Percentiles rank a stretch among this genome's conserved stretches.
These are phyloP conservation scores for Phyllosticta ampelicida DNA, from an alignment of 2,329 filamentous ascomycete species.

Conservation along the genomic window DNA sequence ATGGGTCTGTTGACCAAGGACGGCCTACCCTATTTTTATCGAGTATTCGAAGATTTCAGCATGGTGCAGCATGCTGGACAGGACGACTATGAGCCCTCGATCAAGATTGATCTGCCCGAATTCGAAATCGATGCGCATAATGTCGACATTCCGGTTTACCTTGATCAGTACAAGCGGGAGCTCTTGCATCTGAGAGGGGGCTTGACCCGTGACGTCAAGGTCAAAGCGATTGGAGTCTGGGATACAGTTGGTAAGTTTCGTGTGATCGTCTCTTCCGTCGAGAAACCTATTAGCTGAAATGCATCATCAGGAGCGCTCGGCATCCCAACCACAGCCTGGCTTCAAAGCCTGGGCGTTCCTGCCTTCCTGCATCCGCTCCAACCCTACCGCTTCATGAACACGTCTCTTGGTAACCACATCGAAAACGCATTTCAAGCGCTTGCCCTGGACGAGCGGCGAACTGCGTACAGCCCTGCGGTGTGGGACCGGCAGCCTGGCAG, in stretches of 20 bases:
- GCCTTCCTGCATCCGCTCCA: slow-evolving; percentile 22
- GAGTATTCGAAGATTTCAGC: slow-evolving; percentile 11
- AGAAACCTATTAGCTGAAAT: not conserved
- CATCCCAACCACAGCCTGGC: slow-evolving; percentile 32
- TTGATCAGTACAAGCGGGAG: slow-evolving; percentile 26
- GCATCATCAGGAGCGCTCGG: slow-evolving; percentile 23
- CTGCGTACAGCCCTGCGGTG: slow-evolving; percentile 45
- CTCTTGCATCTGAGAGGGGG: slow-evolving; percentile 25
- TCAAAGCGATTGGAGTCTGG: slow-evolving; percentile 43
- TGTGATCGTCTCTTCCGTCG: not conserved
- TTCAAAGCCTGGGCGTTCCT: slow-evolving; percentile 23
- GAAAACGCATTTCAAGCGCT: slow-evolving; percentile 51
- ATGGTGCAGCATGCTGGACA: slow-evolving; percentile 13
- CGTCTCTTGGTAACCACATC: slow-evolving; percentile 34
- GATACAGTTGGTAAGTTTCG: slow-evolving; percentile 36
- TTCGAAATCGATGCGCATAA: slow-evolving; percentile 8
- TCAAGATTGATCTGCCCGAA: not conserved
- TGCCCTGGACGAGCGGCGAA: slow-evolving; percentile 46
- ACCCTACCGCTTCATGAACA: slow-evolving; percentile 30
- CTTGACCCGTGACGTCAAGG: slow-evolving; percentile 34
- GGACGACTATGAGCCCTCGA: not conserved
- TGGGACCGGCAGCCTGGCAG: slow-evolving; percentile 33
- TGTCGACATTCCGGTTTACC: slow-evolving; percentile 9
- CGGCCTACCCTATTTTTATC: slow-evolving; percentile 13
- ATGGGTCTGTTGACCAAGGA: slow-evolving; percentile 15